Conservation (phyloP, 2,329 filamentous ascomycete genomes). For the Cercospora zeina region DNA sequence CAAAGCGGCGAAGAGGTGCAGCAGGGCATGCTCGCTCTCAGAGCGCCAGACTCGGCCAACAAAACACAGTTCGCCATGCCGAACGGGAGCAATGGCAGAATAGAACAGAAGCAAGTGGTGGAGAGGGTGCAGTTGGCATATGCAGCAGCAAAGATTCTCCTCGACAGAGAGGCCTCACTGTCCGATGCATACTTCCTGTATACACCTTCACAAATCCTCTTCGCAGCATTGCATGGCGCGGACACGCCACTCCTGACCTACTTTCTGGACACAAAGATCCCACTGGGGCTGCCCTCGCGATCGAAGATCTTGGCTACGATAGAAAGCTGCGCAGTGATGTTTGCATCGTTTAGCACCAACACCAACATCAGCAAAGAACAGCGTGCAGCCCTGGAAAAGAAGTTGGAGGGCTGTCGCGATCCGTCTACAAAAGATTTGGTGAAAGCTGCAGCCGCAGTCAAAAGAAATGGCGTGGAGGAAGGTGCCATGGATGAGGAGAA, state of each 20-base stretch:
- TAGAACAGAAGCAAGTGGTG: conserved; percentile 33
- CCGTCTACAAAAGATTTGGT: conserved; percentile 73
- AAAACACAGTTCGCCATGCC: conserved; percentile 28
- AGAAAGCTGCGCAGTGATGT: conserved; percentile 44
- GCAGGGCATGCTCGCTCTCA: conserved; percentile 28
- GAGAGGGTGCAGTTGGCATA: conserved; percentile 65
- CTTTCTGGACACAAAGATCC: conserved; percentile 49
- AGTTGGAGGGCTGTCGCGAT: conserved; percentile 71
- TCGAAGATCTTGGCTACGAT: conserved; percentile 45
- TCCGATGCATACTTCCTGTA: conserved; percentile 98
- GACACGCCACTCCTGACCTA: conserved; percentile 63
- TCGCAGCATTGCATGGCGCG: conserved; percentile 74
- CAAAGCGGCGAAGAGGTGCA: conserved; percentile 27
- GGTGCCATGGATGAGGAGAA: conserved; percentile 46
- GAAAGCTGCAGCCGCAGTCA: conserved; percentile 64
- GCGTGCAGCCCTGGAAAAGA: conserved; percentile 55
- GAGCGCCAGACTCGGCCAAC: conserved; percentile 18
- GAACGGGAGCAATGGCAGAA: conserved; percentile 4
- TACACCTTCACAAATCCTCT: conserved; percentile 90
- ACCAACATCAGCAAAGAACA: conserved; percentile 39
- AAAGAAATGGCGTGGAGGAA: conserved; percentile 44
- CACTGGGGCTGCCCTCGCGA: conserved; percentile 30
- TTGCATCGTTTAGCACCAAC: conserved; percentile 37
- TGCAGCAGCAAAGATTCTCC: conserved; percentile 67
- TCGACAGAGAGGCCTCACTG: conserved; percentile 72